Conservation (phyloP, 306 rosid species). For the Quercus cerris region DNA sequence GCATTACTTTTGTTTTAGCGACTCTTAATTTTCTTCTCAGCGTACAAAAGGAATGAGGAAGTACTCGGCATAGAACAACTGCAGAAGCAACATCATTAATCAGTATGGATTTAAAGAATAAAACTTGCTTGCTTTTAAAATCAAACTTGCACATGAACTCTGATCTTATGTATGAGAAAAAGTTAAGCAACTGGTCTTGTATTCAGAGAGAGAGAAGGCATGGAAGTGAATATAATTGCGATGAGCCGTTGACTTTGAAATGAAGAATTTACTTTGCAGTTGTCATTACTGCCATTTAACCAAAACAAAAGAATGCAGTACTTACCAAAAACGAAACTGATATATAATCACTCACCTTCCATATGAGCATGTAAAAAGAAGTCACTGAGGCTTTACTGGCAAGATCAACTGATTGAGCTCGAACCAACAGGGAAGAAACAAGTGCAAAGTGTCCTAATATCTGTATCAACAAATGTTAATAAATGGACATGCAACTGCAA, state of each 20-base stretch:
- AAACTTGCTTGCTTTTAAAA: too few relatives aligned
- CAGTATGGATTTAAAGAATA: background rate
- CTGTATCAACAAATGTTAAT: background rate
- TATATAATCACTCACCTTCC: constrained; percentile 2
- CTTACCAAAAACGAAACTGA: too few relatives aligned
- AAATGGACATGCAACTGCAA: background rate
- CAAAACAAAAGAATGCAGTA: too few relatives aligned
- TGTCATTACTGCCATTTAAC: too few relatives aligned
- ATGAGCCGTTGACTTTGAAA: too few relatives aligned
- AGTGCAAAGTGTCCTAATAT: constrained; percentile 15
- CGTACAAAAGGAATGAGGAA: constrained; percentile 22
- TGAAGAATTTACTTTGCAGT: too few relatives aligned
- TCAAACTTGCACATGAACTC: background rate
- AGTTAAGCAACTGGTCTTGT: too few relatives aligned
- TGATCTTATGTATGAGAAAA: background rate
- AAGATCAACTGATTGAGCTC: constrained; percentile 17
- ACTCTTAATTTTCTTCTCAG: background rate
- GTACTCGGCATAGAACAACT: constrained; percentile 23
- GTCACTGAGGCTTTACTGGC: constrained; percentile 15
- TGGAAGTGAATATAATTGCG: too few relatives aligned
- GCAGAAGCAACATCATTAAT: background rate
- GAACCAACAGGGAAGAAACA: constrained; percentile 12
- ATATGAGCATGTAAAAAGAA: constrained; percentile 24
- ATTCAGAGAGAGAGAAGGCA: background rate
- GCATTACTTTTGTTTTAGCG: background rate